Percentiles rank a stretch among this genome's conserved stretches.
Conservation (phyloP, 2,329 filamentous ascomycete species). For the Sarocladium brachiariae region DNA sequence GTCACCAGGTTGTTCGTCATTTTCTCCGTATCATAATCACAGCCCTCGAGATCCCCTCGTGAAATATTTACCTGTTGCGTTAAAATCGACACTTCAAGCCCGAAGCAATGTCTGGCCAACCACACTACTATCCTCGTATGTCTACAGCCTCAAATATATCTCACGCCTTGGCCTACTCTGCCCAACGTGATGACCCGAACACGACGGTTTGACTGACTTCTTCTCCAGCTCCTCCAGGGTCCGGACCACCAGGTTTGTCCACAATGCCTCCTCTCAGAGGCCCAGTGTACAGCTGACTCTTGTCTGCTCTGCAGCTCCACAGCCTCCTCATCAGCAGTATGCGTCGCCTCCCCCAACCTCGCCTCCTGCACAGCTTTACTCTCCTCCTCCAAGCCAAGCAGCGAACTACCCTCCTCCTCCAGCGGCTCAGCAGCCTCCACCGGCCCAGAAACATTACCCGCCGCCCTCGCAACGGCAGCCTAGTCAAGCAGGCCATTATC, state of each 20-base stretch:
- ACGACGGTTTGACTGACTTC: slow-evolving; percentile 10
- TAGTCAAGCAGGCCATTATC: slow-evolving; percentile 13
- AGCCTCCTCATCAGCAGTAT: slow-evolving; percentile 31
- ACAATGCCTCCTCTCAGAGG: too few relatives aligned
- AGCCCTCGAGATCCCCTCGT: too few relatives aligned
- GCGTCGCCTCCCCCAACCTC: slow-evolving; percentile 41
- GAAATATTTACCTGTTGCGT: too few relatives aligned
- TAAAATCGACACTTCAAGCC: too few relatives aligned
- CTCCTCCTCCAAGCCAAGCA: slow-evolving; percentile 30
- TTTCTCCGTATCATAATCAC: too few relatives aligned
- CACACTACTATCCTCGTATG: slow-evolving; percentile 41
- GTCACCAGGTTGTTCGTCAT: slow-evolving; percentile 3
- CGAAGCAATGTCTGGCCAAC: slow-evolving; percentile 30
- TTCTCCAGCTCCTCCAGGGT: slow-evolving; percentile 33
- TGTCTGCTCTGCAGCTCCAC: slow-evolving; percentile 9
- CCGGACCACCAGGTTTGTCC: slow-evolving; percentile 25
- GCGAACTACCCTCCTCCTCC: slow-evolving; percentile 24
- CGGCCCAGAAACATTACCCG: slow-evolving; percentile 9
- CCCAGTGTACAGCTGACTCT: too few relatives aligned
- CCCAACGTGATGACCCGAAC: slow-evolving; percentile 12
- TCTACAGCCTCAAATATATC: slow-evolving; percentile 11
- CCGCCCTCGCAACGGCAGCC: slow-evolving; percentile 9
- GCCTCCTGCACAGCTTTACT: slow-evolving; percentile 40
- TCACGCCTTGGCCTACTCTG: neutral
- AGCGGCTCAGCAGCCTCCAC: slow-evolving; percentile 17